Evolutionary conservation across 2,329 filamentous ascomycete genomes (phyloP).

Genomic region (Calonectria crousiana): DNA sequence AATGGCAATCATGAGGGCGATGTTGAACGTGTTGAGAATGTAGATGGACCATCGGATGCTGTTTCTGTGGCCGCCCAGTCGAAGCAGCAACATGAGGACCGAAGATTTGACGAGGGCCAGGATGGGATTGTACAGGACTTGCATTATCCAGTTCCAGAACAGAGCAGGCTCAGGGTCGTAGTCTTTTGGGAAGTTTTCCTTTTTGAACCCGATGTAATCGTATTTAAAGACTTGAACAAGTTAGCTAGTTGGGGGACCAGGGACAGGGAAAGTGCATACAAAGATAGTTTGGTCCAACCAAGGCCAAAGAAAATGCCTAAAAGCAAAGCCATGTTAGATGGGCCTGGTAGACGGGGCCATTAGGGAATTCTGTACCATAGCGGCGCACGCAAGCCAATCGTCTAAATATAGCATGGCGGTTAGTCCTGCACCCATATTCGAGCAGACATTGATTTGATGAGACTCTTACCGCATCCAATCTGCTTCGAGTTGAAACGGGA

Average conservation of each 20-base stretch:
- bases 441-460: background rate
- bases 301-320: constrained; percentile 31
- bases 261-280: constrained; percentile 8
- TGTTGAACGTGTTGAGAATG: constrained; percentile 50
- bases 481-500: constrained; percentile 34
- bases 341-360: background rate
- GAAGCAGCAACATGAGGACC: constrained; percentile 59
- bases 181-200: constrained; percentile 13
- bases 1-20: constrained; percentile 46
- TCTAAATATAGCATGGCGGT: constrained; percentile 17
- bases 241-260: background rate
- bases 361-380: constrained; percentile 25
- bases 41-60: constrained; percentile 43
- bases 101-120: constrained; percentile 60
- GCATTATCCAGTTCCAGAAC: constrained; percentile 41
- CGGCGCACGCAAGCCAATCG: constrained; percentile 32
- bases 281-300: constrained; percentile 33
- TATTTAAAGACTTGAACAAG: constrained; percentile 30
- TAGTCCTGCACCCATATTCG: background rate
- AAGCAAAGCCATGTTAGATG: background rate
- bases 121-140: constrained; percentile 58
- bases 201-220: constrained; percentile 34
- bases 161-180: constrained; percentile 33
- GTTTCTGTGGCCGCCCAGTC: constrained; percentile 48
- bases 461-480: constrained; percentile 32